Evolutionary conservation across 2,329 filamentous ascomycete species (phyloP).

Genomic region (Alternaria rosae): DNA sequence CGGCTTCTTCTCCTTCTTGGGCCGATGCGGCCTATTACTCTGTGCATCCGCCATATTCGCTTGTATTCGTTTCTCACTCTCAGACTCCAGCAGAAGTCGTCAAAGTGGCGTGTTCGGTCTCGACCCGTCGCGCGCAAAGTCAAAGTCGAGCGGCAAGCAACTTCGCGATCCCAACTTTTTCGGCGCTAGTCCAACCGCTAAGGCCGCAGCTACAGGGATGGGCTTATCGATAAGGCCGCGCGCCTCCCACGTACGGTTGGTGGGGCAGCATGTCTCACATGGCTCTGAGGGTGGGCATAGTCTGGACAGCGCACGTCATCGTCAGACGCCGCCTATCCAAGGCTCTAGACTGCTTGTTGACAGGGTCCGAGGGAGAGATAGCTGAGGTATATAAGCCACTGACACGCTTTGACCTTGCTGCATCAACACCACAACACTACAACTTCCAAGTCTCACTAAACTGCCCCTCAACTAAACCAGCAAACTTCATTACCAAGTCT

Average conservation of each 20-base stretch:
- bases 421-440: constrained; percentile 13
- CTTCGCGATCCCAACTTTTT: constrained; percentile 32
- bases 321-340: constrained; percentile 33
- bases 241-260: constrained; percentile 17
- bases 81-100: not conserved
- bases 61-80: not conserved
- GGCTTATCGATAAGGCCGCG: constrained; percentile 43
- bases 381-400: constrained; percentile 33
- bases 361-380: constrained; percentile 12
- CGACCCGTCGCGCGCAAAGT: constrained; percentile 14
- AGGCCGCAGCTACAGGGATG: constrained; percentile 30
- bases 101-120: not conserved
- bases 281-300: constrained; percentile 4
- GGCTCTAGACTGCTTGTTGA: constrained; percentile 21
- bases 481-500: not conserved
- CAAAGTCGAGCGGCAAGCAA: constrained; percentile 11
- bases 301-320: constrained; percentile 32
- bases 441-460: constrained; percentile 1
- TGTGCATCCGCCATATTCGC: constrained; percentile 68
- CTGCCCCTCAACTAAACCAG: not conserved
- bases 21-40: constrained; percentile 82
- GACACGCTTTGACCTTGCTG: constrained; percentile 20
- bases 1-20: constrained; percentile 89
- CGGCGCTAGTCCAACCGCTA: constrained; percentile 41
- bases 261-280: constrained; percentile 20